Conservation (phyloP, 495 filamentous ascomycete species). For the Penicillium steckii region DNA sequence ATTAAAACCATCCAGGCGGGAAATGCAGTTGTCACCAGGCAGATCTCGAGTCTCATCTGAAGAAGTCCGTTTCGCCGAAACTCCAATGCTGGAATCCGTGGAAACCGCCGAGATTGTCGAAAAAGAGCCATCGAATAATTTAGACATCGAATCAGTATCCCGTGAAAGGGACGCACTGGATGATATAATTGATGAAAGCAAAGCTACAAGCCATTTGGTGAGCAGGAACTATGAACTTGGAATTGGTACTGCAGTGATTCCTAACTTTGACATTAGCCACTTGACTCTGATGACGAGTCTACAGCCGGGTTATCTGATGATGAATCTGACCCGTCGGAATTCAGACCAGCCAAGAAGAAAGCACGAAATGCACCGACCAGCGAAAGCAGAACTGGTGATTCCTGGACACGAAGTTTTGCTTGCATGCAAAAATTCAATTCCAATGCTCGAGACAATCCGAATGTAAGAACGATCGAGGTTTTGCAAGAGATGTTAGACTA, state of each 20-base stretch:
- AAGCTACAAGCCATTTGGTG: conserved; percentile 54
- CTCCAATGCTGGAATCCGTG: not conserved
- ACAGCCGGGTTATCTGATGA: conserved; percentile 8
- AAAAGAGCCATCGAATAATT: not conserved
- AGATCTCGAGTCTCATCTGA: conserved; percentile 7
- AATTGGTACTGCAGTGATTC: not conserved
- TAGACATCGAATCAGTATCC: not conserved
- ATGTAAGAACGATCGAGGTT: conserved; percentile 72
- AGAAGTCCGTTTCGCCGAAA: not conserved
- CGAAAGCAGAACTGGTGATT: conserved; percentile 11
- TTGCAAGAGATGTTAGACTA: conserved; percentile 81
- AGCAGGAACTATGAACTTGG: not conserved
- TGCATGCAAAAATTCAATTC: conserved; percentile 66
- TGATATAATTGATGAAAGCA: conserved; percentile 56
- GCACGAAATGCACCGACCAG: conserved; percentile 17
- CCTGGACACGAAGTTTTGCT: conserved; percentile 56
- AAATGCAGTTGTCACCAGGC: conserved; percentile 14
- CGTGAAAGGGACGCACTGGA: conserved; percentile 51
- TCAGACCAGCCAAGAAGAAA: conserved; percentile 26
- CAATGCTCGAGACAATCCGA: conserved; percentile 52
- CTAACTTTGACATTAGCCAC: conserved; percentile 29
- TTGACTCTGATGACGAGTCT: conserved; percentile 36
- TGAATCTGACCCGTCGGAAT: conserved; percentile 17
- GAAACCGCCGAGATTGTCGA: not conserved
- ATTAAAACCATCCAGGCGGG: conserved; percentile 28